phyloP scores from a whole-genome alignment of 228 moss, liverwort and hornwort genomes.

The Sphagnum fallax region DNA sequence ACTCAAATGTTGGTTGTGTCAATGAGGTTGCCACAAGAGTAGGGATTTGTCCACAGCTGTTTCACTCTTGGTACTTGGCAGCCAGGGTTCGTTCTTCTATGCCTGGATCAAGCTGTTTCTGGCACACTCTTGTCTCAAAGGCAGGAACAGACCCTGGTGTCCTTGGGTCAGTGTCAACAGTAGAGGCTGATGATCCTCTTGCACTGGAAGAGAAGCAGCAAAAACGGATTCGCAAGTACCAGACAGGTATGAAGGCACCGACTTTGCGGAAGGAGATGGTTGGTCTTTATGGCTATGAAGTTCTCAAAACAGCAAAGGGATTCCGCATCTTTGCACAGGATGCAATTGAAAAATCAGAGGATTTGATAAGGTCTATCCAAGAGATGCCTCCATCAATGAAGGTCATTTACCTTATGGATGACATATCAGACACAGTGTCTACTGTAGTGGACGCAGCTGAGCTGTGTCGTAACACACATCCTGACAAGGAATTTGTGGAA shows the following conservation, averaged over 20 bases:
- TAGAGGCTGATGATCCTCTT: slow-evolving; percentile 29
- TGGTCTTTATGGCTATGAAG: slow-evolving; percentile 89
- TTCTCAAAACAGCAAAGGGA: slow-evolving; percentile 75
- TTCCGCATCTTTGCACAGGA: slow-evolving; percentile 92
- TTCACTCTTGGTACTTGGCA: slow-evolving; percentile 19
- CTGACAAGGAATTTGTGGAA: slow-evolving; percentile 96
- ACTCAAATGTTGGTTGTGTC: no score
- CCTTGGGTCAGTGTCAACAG: slow-evolving; percentile 19
- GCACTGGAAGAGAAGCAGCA: slow-evolving; percentile 24
- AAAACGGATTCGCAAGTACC: slow-evolving; percentile 26
- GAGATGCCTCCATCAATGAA: slow-evolving; percentile 90
- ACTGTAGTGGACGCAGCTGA: slow-evolving; percentile 99
- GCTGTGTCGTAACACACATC: slow-evolving; percentile 93
- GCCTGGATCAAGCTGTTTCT: slow-evolving; percentile 11
- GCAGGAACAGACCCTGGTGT: slow-evolving; percentile 26
- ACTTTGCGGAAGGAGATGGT: slow-evolving; percentile 60
- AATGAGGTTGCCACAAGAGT: no score
- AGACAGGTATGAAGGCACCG: slow-evolving; percentile 34
- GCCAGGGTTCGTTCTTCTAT: slow-evolving; percentile 17
- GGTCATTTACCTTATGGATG: slow-evolving; percentile 87
- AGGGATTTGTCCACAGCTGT: neutral
- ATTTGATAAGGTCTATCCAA: slow-evolving; percentile 59
- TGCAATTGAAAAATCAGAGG: slow-evolving; percentile 94
- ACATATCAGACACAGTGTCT: slow-evolving; percentile 96
- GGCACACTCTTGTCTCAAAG: slow-evolving; percentile 41